Evolutionary conservation across 768 basidiomycete species (phyloP).

Genomic region (Leccinum incarnatum): DNA sequence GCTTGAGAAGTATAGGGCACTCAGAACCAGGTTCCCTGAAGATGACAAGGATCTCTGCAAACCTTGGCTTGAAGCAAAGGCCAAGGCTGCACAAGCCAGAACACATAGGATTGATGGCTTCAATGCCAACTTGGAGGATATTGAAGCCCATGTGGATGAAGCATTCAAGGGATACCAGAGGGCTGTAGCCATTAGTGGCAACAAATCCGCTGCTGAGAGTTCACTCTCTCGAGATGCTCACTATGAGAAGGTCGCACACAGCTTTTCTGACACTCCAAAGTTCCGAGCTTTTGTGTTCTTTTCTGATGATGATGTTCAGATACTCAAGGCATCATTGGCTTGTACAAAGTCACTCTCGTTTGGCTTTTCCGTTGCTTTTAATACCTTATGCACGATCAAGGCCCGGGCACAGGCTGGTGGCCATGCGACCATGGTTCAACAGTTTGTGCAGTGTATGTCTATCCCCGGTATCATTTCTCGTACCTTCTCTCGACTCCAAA

Average conservation of each 20-base stretch:
- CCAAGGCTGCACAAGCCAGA: constrained; percentile 3
- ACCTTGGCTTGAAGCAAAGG: constrained; percentile 37
- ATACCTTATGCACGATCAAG: constrained; percentile 53
- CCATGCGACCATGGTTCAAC: constrained; percentile 15
- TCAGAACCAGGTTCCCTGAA: constrained; percentile 2
- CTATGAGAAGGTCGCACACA: constrained; percentile 27
- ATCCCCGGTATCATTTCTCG: constrained; percentile 20
- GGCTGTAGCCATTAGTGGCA: constrained; percentile 7
- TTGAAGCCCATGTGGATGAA: constrained; percentile 39
- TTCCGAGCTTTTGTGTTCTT: constrained; percentile 22
- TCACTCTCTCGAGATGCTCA: background rate
- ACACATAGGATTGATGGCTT: constrained; percentile 17
- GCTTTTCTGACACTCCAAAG: constrained; percentile 26
- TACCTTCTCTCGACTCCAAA: constrained; percentile 16
- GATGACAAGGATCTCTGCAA: constrained; percentile 33
- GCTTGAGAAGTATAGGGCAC: constrained; percentile 34
- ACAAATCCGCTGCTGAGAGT: background rate
- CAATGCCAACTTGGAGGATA: constrained; percentile 36
- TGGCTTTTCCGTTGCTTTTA: constrained; percentile 55
- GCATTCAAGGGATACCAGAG: constrained; percentile 19
- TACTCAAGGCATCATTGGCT: constrained; percentile 56
- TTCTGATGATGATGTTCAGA: constrained; percentile 35
- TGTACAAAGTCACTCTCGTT: constrained; percentile 37
- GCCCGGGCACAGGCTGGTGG: constrained; percentile 35
- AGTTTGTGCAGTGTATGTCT: constrained; percentile 26